Conservation (phyloP, 805 yeast genomes). For the Naumovozyma dairenensis region DNA sequence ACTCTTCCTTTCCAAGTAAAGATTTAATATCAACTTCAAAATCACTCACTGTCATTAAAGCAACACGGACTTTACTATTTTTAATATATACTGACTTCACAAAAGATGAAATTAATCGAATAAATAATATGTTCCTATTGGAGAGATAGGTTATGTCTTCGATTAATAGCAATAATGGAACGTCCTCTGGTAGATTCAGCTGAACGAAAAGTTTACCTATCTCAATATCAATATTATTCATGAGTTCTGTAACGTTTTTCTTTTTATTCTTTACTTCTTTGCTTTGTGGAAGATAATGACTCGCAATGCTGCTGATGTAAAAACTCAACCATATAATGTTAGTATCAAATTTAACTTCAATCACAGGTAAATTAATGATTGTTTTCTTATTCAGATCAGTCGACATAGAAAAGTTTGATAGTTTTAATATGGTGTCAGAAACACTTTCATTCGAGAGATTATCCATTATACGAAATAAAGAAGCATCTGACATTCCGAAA, state of each 20-base stretch:
- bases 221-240: conserved; percentile 4
- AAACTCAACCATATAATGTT: conserved; percentile 23
- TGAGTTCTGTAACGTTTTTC: neutral
- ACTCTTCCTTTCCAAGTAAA: neutral
- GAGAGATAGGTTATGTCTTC: conserved; percentile 6
- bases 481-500: conserved; percentile 11
- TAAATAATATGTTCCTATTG: conserved; percentile 1
- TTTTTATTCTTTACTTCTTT: neutral
- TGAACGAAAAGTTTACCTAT: conserved; percentile 20
- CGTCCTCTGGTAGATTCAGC: conserved; percentile 19
- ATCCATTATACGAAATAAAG: conserved; percentile 20
- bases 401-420: conserved; percentile 10
- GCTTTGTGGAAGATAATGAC: conserved; percentile 6
- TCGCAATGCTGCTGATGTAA: conserved; percentile 12
- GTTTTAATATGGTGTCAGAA: conserved; percentile 12
- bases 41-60: conserved; percentile 13
- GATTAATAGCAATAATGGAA: conserved; percentile 15
- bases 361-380: conserved; percentile 12
- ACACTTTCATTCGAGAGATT: conserved; percentile 3
- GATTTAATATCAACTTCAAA: conserved; percentile 8
- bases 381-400: neutral
- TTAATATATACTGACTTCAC: conserved; percentile 26
- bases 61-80: conserved; percentile 13
- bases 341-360: conserved; percentile 22
- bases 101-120: conserved; percentile 9